Evolutionary conservation across 2,329 filamentous ascomycete species (phyloP).

Genomic region (Amphichorda felina): DNA sequence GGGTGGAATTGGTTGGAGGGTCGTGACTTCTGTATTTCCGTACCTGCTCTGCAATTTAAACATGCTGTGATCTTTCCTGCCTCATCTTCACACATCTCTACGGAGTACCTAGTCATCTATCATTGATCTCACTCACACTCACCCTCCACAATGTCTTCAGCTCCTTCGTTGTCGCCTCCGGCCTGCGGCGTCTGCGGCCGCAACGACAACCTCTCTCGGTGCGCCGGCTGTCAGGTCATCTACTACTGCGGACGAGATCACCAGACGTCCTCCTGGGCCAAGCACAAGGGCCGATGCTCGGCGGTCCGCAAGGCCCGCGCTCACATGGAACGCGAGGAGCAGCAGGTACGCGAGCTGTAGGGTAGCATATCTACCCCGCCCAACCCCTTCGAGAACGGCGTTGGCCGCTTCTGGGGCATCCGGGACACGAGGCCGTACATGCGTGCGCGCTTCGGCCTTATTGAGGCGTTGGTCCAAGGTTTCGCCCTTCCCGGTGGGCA

Average conservation of each 20-base stretch:
- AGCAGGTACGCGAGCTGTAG: constrained; percentile 18
- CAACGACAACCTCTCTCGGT: constrained; percentile 9
- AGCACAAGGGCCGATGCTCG: constrained; percentile 28
- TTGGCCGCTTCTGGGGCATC: constrained; percentile 30
- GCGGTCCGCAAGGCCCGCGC: constrained; percentile 17
- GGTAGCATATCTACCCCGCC: constrained; percentile 12
- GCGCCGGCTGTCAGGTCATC: constrained; percentile 27
- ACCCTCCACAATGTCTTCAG: too few relatives aligned
- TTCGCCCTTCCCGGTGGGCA: constrained; percentile 16
- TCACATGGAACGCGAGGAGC: constrained; percentile 20
- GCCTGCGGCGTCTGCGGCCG: too few relatives aligned
- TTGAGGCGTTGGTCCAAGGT: constrained; percentile 15
- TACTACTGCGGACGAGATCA: constrained; percentile 33
- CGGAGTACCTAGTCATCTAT: too few relatives aligned
- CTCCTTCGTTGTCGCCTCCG: too few relatives aligned
- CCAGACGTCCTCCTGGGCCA: constrained; percentile 20
- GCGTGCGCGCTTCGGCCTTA: constrained; percentile 17
- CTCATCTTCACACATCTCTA: too few relatives aligned
- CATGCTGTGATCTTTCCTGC: too few relatives aligned
- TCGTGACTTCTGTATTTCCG: too few relatives aligned
- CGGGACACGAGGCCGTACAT: constrained; percentile 30
- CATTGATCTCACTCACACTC: too few relatives aligned
- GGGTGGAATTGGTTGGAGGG: too few relatives aligned
- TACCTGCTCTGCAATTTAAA: too few relatives aligned
- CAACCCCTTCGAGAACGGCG: constrained; percentile 22